Percentiles rank a stretch among this genome's conserved stretches.
phyloP scores from a whole-genome alignment of 306 rosid species.

The Casuarina equisetifolia region DNA sequence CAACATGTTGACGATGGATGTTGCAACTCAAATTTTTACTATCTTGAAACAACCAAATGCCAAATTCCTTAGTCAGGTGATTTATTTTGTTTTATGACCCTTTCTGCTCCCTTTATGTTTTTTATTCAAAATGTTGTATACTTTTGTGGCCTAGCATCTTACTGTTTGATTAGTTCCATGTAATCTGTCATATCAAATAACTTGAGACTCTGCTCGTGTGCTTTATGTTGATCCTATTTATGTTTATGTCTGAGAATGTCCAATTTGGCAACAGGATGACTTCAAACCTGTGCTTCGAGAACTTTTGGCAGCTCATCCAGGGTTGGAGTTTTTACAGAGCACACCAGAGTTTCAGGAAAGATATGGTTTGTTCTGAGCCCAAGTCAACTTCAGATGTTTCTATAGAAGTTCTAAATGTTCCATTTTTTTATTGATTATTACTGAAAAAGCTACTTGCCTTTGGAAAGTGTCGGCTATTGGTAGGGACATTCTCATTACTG shows the following conservation, averaged over 20 bases:
- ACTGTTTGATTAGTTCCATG: slow-evolving; percentile 22
- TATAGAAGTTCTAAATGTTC: not conserved
- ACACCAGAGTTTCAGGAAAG: slow-evolving; percentile 99
- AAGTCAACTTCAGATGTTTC: not conserved
- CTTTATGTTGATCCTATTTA: slow-evolving; percentile 16
- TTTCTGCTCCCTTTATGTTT: slow-evolving; percentile 23
- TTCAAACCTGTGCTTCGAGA: slow-evolving; percentile 94
- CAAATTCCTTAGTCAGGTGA: slow-evolving; percentile 82
- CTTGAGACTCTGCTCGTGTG: not conserved
- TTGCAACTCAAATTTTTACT: slow-evolving; percentile 74
- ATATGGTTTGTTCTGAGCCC: slow-evolving; percentile 78
- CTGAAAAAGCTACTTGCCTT: not conserved
- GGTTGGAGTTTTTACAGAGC: slow-evolving; percentile 94
- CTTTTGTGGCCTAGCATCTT: slow-evolving; percentile 19
- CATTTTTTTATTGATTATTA: not conserved
- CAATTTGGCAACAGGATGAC: slow-evolving; percentile 63
- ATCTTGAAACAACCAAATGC: slow-evolving; percentile 89
- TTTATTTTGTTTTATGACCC: slow-evolving; percentile 29
- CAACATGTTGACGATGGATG: slow-evolving; percentile 81
- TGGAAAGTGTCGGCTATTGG: not conserved
- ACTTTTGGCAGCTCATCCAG: slow-evolving; percentile 96
- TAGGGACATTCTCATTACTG: not conserved
- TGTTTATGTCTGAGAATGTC: slow-evolving; percentile 30
- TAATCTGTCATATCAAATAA: slow-evolving; percentile 6
- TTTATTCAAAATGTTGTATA: slow-evolving; percentile 8